These are phyloP conservation scores for Cercophora newfieldiana DNA, from an alignment of 495 filamentous ascomycete species.

Conservation along the genomic window DNA sequence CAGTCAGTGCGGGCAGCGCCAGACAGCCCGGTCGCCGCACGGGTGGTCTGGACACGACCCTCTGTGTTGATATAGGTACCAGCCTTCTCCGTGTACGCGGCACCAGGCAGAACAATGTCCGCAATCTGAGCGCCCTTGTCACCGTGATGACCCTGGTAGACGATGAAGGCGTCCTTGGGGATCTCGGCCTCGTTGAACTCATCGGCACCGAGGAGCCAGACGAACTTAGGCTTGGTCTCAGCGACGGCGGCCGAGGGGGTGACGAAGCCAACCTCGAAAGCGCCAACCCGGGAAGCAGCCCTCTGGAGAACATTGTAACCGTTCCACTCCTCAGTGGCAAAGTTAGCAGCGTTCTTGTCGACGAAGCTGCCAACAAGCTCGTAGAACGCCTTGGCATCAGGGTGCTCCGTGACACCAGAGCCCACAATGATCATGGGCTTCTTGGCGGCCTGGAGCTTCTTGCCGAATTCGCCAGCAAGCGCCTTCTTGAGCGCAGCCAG, in stretches of 20 bases:
- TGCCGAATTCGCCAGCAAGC: slow-evolving; percentile 82
- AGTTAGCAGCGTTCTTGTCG: slow-evolving; percentile 85
- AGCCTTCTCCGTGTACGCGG: slow-evolving; percentile 96
- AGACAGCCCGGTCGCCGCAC: slow-evolving; percentile 78
- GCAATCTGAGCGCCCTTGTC: slow-evolving; percentile 90
- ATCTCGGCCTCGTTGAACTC: slow-evolving; percentile 79
- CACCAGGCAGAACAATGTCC: slow-evolving; percentile 90
- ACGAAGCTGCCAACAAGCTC: slow-evolving; percentile 86
- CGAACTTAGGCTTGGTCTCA: slow-evolving; percentile 81
- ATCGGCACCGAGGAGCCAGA: slow-evolving; percentile 96
- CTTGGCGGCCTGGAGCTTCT: slow-evolving; percentile 85
- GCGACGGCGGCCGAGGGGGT: slow-evolving; percentile 75
- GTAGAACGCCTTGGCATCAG: slow-evolving; percentile 88
- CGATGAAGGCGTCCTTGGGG: slow-evolving; percentile 90
- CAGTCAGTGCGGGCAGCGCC: slow-evolving; percentile 93
- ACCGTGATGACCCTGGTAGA: slow-evolving; percentile 98
- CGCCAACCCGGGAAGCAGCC: slow-evolving; percentile 84
- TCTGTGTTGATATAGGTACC: slow-evolving; percentile 98
- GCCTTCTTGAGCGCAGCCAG: slow-evolving; percentile 76
- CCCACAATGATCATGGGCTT: slow-evolving; percentile 95
- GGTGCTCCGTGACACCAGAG: slow-evolving; percentile 82
- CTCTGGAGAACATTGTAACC: slow-evolving; percentile 96
- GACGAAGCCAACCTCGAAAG: slow-evolving; percentile 94
- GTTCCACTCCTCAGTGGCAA: slow-evolving; percentile 89
- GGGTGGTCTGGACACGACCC: slow-evolving; percentile 88